Base-by-base conservation (phyloP, 768 basidiomycete genomes). In the Tulasnella sp. region DNA sequence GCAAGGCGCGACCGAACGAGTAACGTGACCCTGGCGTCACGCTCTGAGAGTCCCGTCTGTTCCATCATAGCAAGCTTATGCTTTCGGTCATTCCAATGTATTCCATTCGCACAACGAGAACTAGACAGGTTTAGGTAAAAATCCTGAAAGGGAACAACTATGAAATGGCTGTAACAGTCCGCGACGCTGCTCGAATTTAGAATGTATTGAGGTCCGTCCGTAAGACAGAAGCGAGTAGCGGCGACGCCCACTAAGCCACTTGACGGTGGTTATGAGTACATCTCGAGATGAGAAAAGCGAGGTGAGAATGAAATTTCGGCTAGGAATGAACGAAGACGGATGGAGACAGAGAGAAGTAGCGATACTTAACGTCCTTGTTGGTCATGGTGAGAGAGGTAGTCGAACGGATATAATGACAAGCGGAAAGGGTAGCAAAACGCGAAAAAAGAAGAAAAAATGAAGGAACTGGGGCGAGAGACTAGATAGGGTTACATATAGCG, bases 391-490 rank as follows among this genome's bases (percentile, higher is more conserved):
- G 61, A 13, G 61, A 67, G 61, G 32, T 57, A 26, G 61, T 67
- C 61, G 61, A 67, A 67, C 61, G 61, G 61, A 67, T 67, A 67
- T 67, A 67, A 67, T 67, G 61, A 67, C 61, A 67, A 32, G 26
- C 61, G 32, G 35, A 67, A 67, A 29, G 61, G 61, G 61, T 67
- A 35, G 61, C 61, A 67, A 35, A 67, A 67, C 61, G 61, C 61
- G 61, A 35, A 67, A 35, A 67, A n/a, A 10, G 23, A n/a, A 29
- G 15, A 67, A 20, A 11, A 16, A 67, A 26, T 26, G 26, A 67
- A 35, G 29, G 26, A 67, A 35, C 5, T 2, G 61, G 26, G 26
- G 61, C 15, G 10, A 29, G 9, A 35, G 61, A 26, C 11, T 67
- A 5, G 29, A 29, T 67, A 67, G 61, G 32, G 61, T 67, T 67